These are phyloP conservation scores for Acacia pycnantha DNA, from an alignment of 331 rosid genomes.

Conservation along the genomic window DNA sequence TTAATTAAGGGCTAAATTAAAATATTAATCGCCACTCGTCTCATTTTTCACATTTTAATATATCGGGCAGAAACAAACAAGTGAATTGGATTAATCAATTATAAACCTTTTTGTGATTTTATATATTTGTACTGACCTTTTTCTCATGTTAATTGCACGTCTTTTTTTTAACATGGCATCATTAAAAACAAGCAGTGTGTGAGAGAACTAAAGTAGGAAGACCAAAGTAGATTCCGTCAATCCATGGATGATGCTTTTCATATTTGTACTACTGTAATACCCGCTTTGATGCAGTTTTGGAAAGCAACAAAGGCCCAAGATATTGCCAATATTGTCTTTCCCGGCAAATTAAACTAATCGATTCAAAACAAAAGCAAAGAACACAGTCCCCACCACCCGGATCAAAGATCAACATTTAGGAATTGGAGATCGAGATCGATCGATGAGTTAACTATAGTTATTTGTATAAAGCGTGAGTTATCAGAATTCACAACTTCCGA, in stretches of 20 bases:
- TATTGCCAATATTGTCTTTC: neutral
- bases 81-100: neutral
- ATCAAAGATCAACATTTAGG: neutral
- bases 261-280: neutral
- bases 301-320: constrained; percentile 3
- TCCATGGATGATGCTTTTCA: constrained; percentile 1
- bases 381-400: neutral
- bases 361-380: neutral
- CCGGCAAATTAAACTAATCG: constrained; percentile 18
- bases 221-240: neutral
- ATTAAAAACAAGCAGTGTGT: neutral
- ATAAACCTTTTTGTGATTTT: too few relatives aligned
- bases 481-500: constrained; percentile 14
- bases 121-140: neutral
- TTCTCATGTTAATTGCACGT: neutral
- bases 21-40: too few relatives aligned
- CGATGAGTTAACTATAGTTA: neutral
- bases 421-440: neutral
- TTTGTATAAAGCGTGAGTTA: neutral
- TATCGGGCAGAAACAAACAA: neutral
- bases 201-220: neutral
- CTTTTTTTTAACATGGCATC: neutral
- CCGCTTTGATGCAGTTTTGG: neutral
- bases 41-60: neutral
- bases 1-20: neutral